Evolutionary conservation across 495 filamentous ascomycete genomes (phyloP), one percentile per base, ranked within the genome.

Genomic region (Letharia lupina): DNA sequence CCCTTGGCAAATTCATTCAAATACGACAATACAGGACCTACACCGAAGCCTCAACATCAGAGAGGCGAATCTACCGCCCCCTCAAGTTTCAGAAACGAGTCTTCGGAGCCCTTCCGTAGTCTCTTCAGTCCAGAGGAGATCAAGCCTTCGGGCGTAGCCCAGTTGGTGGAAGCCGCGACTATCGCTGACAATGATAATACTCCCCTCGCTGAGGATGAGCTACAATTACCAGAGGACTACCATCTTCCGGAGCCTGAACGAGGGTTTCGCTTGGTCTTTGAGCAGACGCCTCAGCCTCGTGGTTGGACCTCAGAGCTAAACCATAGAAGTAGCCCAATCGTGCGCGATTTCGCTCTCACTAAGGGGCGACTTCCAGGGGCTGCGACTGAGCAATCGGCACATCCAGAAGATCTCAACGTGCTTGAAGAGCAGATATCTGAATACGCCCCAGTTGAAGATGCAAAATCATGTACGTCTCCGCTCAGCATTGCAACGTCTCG

Each of bases 201-300:
- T 37, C 7, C 33, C 7, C 50, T 33, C 23, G 11, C n/a, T 0
- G 50, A 54, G 7, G 33, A 20, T 20, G 33, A 37, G 16, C 31
- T 57, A 57, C 54, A 20, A 18, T 60, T 47, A 35, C 33, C 31
- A 28, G 42, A 39, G 4, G 42, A 47, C 54, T 57, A 57, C 33
- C 31, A 37, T 9, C 39, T 57, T 3, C 33, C 54, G 31, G 54
- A 60, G 63, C 41, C 54, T 41, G 42, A 65, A 20, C 41, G 13
- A 48, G 54, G 31, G 8, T 65, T 65, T 37, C 52, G 63, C 45
- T 58, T 65, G 6, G 56, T 65, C 42, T 65, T 60, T 42, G 63
- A 60, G 31, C 33, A 60, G 1, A 59, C 54, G 4, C 56, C 54
- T 10, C 63, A 60, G 20, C 63, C 56, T 48, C 52, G 7, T 47